Conservation (phyloP, 306 rosid genomes). For the Astragalus glycyphyllos region DNA sequence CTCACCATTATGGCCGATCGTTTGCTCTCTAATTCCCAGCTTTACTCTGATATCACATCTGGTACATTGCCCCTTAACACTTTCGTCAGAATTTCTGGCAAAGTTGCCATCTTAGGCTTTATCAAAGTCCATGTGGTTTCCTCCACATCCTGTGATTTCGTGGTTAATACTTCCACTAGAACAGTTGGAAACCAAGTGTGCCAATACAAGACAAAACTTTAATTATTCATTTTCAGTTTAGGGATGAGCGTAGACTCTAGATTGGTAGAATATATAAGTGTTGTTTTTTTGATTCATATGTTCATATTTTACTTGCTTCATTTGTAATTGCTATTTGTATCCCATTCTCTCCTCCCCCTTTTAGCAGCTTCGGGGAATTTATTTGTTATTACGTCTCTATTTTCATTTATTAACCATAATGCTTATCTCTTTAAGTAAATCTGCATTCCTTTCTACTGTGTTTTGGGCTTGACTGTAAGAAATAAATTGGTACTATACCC, state of each 20-base stretch:
- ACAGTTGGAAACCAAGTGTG: constrained; percentile 59
- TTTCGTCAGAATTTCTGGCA: constrained; percentile 56
- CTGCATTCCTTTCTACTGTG: not conserved
- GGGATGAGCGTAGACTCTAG: not conserved
- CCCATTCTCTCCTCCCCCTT: not conserved
- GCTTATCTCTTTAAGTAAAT: not conserved
- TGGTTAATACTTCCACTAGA: constrained; percentile 43
- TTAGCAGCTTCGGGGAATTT: constrained; percentile 20
- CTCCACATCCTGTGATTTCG: constrained; percentile 67
- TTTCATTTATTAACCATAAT: constrained; percentile 16
- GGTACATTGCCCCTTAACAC: constrained; percentile 70
- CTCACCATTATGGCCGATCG: constrained; percentile 78
- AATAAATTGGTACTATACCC: too few relatives aligned
- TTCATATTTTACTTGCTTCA: constrained; percentile 20
- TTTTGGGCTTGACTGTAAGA: too few relatives aligned
- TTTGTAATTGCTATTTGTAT: not conserved
- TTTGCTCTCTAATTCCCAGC: constrained; percentile 52
- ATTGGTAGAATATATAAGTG: not conserved
- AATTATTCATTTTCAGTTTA: constrained; percentile 24
- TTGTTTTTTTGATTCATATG: constrained; percentile 6
- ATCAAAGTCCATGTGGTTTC: constrained; percentile 63
- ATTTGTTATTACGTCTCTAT: constrained; percentile 11
- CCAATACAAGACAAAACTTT: constrained; percentile 62
- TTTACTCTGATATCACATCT: constrained; percentile 59
- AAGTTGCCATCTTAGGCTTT: constrained; percentile 59